Conservation (phyloP, 306 rosid genomes). For the Cucumis melo region DNA sequence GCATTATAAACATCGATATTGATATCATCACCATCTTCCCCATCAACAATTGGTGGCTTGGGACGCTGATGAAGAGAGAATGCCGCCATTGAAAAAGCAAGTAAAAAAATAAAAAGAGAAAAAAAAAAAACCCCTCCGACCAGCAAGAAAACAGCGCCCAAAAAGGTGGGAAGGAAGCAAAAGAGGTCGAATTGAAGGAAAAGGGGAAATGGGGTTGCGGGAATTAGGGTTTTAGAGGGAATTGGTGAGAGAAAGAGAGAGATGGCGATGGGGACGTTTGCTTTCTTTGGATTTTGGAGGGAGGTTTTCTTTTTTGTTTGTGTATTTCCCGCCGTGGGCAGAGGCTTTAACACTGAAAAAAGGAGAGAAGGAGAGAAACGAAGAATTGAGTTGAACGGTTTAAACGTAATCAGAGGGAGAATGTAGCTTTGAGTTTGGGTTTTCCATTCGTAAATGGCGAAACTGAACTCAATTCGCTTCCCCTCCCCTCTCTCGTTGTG, state of each 20-base stretch:
- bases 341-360: background rate
- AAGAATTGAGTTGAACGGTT: background rate
- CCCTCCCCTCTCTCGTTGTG: too few relatives aligned
- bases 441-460: too few relatives aligned
- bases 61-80: conserved; percentile 19
- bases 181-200: background rate
- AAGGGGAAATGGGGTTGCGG: background rate
- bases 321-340: conserved; percentile 7
- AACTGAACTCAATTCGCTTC: background rate
- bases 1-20: conserved; percentile 36
- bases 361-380: background rate
- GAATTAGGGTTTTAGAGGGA: conserved; percentile 10
- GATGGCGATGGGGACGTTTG: conserved; percentile 1
- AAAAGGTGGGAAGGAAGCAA: background rate
- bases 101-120: conserved; percentile 5
- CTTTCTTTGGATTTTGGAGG: conserved; percentile 3
- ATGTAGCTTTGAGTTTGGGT: background rate
- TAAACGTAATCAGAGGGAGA: background rate
- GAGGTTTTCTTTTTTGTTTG: background rate
- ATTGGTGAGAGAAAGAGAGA: background rate
- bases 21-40: conserved; percentile 38
- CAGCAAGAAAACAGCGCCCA: background rate
- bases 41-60: background rate
- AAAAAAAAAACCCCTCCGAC: conserved; percentile 18
- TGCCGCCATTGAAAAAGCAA: conserved; percentile 36